These are phyloP conservation scores for Misopates orontium DNA, from an alignment of 257 asterid species.

Conservation along the genomic window DNA sequence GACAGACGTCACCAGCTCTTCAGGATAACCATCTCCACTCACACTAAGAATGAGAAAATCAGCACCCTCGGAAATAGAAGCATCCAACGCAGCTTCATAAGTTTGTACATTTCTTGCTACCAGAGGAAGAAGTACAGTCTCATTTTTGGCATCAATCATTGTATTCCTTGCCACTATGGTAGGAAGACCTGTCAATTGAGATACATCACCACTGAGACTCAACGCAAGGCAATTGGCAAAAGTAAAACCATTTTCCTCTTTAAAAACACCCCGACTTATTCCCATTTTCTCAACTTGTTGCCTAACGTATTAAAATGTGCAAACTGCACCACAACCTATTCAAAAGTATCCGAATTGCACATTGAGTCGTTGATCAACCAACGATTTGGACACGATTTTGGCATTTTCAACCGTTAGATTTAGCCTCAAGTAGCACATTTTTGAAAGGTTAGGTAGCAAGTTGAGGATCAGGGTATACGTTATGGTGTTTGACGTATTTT, in stretches of 20 bases:
- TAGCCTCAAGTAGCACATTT: no score
- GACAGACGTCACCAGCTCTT: conserved; percentile 54
- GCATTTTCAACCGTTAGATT: no score
- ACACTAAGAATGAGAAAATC: conserved; percentile 71
- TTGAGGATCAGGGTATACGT: no score
- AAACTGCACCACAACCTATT: no score
- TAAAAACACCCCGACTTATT: no score
- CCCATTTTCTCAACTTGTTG: no score
- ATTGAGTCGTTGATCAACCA: no score
- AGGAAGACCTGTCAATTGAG: conserved; percentile 69
- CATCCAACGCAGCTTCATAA: conserved; percentile 70
- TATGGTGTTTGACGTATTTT: no score
- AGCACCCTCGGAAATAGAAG: conserved; percentile 87
- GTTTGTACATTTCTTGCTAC: conserved; percentile 80
- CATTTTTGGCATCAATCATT: conserved; percentile 70
- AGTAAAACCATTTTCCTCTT: background rate
- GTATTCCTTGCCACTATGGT: conserved; percentile 89
- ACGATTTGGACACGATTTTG: no score
- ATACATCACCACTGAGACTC: background rate
- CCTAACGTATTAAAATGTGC: no score
- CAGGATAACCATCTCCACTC: conserved; percentile 34
- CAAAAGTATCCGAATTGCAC: no score
- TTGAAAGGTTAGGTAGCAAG: no score
- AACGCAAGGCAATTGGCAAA: background rate
- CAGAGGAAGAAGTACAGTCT: conserved; percentile 79